phyloP scores from a whole-genome alignment of 441 rosid genomes.

The Syzygium malaccense region DNA sequence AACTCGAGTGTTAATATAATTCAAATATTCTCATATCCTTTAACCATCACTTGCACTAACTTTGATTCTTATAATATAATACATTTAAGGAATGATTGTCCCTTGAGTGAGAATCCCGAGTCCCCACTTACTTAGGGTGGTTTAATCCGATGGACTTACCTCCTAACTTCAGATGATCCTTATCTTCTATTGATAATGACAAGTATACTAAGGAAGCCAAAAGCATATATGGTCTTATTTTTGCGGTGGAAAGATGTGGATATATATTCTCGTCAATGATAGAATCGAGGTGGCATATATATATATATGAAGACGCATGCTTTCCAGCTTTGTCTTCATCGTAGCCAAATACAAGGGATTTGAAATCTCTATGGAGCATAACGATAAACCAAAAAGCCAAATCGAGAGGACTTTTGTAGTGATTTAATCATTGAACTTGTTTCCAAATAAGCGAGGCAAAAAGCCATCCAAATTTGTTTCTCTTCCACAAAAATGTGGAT shows the following conservation, averaged over 20 bases:
- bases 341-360: neutral
- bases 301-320: neutral
- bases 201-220: neutral
- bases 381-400: neutral
- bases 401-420: neutral
- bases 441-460: neutral
- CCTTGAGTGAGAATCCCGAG: neutral
- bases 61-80: neutral
- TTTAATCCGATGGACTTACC: neutral
- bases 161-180: neutral
- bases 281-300: neutral
- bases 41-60: neutral
- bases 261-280: neutral
- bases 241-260: neutral
- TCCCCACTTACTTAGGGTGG: neutral
- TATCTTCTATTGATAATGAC: neutral
- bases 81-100: neutral
- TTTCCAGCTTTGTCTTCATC: neutral
- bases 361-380: neutral
- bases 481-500: neutral
- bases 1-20: neutral
- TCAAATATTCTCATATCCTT: neutral
- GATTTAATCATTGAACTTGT: neutral
- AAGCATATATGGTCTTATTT: neutral
- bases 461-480: neutral